A percentile compares a stretch with the other conserved stretches of the same genome.
These are phyloP conservation scores for Neurospora sp. DNA, from an alignment of 495 filamentous ascomycete species.

Conservation along the genomic window DNA sequence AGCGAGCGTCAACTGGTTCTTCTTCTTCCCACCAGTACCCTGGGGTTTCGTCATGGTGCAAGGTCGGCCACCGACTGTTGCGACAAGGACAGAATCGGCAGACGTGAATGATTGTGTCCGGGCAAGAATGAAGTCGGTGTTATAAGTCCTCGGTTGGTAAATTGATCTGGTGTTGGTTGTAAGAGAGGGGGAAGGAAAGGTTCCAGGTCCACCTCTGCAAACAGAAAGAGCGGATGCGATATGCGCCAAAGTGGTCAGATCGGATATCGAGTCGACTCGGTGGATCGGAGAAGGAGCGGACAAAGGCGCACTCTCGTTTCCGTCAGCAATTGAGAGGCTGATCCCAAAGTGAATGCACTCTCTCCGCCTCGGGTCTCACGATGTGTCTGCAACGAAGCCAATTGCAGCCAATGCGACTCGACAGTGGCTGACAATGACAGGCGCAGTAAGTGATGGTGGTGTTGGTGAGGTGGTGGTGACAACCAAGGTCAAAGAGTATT, in stretches of 20 bases:
- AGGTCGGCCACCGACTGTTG: neutral
- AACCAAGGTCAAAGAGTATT: neutral
- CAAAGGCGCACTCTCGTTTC: neutral
- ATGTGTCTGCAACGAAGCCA: neutral
- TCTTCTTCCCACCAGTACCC: conserved; percentile 26
- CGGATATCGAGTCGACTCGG: neutral
- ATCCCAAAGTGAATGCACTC: neutral
- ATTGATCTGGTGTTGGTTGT: neutral
- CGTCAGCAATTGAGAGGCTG: neutral
- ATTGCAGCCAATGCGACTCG: neutral
- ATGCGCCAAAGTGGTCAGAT: neutral
- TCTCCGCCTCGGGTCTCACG: neutral
- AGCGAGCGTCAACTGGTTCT: conserved; percentile 66
- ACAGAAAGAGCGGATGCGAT: neutral
- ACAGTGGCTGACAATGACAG: neutral
- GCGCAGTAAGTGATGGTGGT: neutral
- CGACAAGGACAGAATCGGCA: neutral
- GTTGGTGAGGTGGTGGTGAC: neutral
- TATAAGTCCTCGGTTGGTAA: neutral
- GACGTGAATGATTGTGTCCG: neutral
- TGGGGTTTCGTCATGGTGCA: conserved; percentile 12
- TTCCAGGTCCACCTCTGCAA: neutral
- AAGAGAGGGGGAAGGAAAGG: neutral
- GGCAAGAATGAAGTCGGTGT: neutral
- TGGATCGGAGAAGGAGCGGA: neutral